Percentiles rank a stretch among this genome's conserved stretches.
These are phyloP conservation scores for Elsinoe fawcettii DNA, from an alignment of 2,329 filamentous ascomycete species.

Conservation along the genomic window DNA sequence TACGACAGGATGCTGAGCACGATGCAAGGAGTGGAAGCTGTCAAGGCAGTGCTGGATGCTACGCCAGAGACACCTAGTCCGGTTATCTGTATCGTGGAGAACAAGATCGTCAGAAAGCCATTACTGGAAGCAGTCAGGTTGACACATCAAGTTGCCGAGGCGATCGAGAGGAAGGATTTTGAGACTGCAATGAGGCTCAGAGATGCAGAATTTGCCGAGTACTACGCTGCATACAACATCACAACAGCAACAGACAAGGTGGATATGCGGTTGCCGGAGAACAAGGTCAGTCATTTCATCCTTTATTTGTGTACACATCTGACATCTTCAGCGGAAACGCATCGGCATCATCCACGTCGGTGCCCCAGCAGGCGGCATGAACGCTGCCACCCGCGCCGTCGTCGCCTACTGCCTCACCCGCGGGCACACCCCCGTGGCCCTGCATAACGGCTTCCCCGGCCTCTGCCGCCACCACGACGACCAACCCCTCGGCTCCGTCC, in stretches of 20 bases:
- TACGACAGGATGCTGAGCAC: slow-evolving; percentile 93
- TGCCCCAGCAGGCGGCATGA: slow-evolving; percentile 95
- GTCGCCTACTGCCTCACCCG: slow-evolving; percentile 87
- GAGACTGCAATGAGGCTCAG: slow-evolving; percentile 77
- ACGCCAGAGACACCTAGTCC: slow-evolving; percentile 84
- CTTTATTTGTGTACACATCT: neutral
- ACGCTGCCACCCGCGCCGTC: slow-evolving; percentile 85
- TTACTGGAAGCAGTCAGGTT: slow-evolving; percentile 81
- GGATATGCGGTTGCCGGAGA: slow-evolving; percentile 56
- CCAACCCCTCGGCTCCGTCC: slow-evolving; percentile 70
- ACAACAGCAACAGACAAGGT: slow-evolving; percentile 77
- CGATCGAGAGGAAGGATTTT: slow-evolving; percentile 80
- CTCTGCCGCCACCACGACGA: slow-evolving; percentile 86
- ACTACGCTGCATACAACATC: slow-evolving; percentile 82
- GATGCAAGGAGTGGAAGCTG: slow-evolving; percentile 87
- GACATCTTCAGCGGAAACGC: slow-evolving; percentile 60
- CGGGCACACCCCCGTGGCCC: slow-evolving; percentile 86
- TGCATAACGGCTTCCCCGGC: slow-evolving; percentile 95
- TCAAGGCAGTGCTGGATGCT: slow-evolving; percentile 82
- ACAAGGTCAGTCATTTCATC: slow-evolving; percentile 51
- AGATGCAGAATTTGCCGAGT: slow-evolving; percentile 89
- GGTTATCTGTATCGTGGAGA: slow-evolving; percentile 94
- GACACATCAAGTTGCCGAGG: slow-evolving; percentile 74
- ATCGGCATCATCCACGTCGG: slow-evolving; percentile 96
- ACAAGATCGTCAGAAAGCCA: slow-evolving; percentile 88